phyloP scores from a whole-genome alignment of 1,139 yeast genomes.

The Yamadazyma mexicana region DNA sequence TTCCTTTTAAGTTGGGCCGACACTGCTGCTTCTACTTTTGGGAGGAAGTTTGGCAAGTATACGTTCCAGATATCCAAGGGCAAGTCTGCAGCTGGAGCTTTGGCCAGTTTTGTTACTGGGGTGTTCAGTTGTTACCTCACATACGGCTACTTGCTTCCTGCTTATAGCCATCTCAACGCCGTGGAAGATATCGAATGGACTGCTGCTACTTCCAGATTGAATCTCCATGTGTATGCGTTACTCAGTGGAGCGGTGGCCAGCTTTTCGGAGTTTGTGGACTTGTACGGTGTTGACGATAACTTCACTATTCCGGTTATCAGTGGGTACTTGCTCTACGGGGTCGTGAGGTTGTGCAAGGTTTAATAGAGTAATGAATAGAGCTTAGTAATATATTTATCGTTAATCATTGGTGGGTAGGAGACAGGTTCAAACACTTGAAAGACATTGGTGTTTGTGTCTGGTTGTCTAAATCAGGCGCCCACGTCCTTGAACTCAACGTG shows the following conservation, averaged over 20 bases:
- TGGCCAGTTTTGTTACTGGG: conserved; percentile 84
- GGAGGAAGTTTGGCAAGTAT: conserved; percentile 77
- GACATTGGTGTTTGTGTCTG: too few species aligned
- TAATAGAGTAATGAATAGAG: conserved; percentile 9
- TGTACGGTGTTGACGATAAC: conserved; percentile 83
- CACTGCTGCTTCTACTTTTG: conserved; percentile 94
- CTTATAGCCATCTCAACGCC: conserved; percentile 47
- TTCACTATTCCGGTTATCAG: conserved; percentile 89
- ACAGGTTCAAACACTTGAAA: too few species aligned
- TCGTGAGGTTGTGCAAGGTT: conserved; percentile 27
- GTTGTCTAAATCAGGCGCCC: too few species aligned
- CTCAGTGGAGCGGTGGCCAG: conserved; percentile 81
- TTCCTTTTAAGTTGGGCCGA: conserved; percentile 93
- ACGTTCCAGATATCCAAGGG: conserved; percentile 75
- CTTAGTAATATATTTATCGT: neutral
- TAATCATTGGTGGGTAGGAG: too few species aligned
- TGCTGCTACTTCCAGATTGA: conserved; percentile 56
- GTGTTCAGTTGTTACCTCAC: conserved; percentile 60
- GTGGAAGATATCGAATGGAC: conserved; percentile 65
- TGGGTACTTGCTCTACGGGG: conserved; percentile 56
- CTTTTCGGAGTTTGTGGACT: conserved; percentile 76
- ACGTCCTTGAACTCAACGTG: too few species aligned
- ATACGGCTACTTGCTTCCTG: conserved; percentile 73
- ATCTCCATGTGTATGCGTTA: conserved; percentile 52
- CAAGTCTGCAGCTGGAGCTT: conserved; percentile 85